Percentiles rank a stretch among this genome's conserved stretches.
Evolutionary conservation across 1,284 basidiomycete genomes (phyloP).

Genomic region (Amylostereum areolatum): DNA sequence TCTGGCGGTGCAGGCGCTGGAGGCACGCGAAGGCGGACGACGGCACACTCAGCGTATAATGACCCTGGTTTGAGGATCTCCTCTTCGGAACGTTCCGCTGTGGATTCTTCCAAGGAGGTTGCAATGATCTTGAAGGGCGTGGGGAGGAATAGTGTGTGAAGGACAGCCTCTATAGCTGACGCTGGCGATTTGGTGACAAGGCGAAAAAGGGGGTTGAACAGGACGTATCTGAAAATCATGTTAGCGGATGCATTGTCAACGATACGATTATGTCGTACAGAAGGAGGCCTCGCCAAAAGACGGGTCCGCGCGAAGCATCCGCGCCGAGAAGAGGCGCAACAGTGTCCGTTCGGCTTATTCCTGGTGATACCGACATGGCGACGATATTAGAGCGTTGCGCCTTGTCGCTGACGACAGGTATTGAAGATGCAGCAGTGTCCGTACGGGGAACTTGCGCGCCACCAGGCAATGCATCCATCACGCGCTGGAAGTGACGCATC

Average conservation of each 20-base stretch:
- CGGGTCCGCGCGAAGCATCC: conserved; percentile 23
- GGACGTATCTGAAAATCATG: conserved; percentile 41
- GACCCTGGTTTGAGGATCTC: conserved; percentile 70
- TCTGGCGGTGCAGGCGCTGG: conserved; percentile 15
- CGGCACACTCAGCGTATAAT: conserved; percentile 68
- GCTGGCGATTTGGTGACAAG: conserved; percentile 57
- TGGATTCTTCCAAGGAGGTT: conserved; percentile 2
- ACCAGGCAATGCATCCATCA: conserved; percentile 68
- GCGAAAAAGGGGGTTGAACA: conserved; percentile 52
- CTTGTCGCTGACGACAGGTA: conserved; percentile 43
- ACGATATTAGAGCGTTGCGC: conserved; percentile 66
- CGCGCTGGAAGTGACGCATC: conserved; percentile 69
- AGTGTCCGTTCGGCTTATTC: conserved; percentile 63
- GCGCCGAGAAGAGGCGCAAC: conserved; percentile 51
- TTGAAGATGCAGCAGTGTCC: conserved; percentile 30
- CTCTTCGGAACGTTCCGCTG: conserved; percentile 25
- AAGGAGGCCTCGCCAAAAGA: conserved; percentile 36
- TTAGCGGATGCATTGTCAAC: not conserved
- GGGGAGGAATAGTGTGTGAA: conserved; percentile 71
- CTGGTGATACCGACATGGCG: conserved; percentile 65
- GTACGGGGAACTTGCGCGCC: conserved; percentile 50
- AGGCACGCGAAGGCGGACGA: conserved; percentile 45
- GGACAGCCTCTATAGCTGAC: conserved; percentile 53
- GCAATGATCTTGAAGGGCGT: conserved; percentile 55
- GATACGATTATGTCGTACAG: conserved; percentile 27